Percentiles rank a stretch among this genome's conserved stretches.
phyloP scores from a whole-genome alignment of 805 yeast species.

The Zygotorulaspora chibaensis region DNA sequence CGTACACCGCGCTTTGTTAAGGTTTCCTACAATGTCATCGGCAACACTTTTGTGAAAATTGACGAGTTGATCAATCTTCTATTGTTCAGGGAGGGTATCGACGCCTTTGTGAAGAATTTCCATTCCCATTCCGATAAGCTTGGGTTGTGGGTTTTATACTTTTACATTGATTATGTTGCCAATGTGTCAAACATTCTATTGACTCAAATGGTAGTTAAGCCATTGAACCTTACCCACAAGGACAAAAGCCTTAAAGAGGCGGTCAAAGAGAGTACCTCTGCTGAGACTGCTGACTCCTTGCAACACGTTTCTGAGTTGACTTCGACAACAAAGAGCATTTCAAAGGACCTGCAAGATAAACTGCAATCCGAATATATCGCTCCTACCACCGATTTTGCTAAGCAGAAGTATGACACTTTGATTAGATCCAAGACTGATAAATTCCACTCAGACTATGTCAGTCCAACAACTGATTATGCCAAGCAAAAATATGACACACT shows the following conservation, averaged over 20 bases:
- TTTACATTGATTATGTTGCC: conserved; percentile 31
- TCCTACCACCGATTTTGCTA: conserved; percentile 26
- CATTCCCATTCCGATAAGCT: conserved; percentile 17
- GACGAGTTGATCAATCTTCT: conserved; percentile 28
- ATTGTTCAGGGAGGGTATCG: conserved; percentile 32
- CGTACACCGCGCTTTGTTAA: conserved; percentile 20
- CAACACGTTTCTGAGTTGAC: conserved; percentile 31
- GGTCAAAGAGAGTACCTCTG: conserved; percentile 1
- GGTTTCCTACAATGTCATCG: conserved; percentile 13
- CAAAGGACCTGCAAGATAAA: conserved; percentile 25
- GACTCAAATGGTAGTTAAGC: conserved; percentile 28
- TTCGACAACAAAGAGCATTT: conserved; percentile 26
- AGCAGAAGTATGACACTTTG: conserved; percentile 20
- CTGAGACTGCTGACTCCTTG: conserved; percentile 12
- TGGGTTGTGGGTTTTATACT: conserved; percentile 31
- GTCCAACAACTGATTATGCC: conserved; percentile 22
- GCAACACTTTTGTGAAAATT: conserved; percentile 11
- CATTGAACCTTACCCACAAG: conserved; percentile 21
- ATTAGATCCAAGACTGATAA: conserved; percentile 27
- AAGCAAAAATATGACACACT: conserved; percentile 21
- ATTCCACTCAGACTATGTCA: conserved; percentile 16
- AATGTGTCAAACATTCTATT: conserved; percentile 29
- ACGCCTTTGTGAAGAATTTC: conserved; percentile 21
- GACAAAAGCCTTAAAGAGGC: conserved; percentile 1
- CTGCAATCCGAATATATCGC: conserved; percentile 21